phyloP scores from a whole-genome alignment of 2,329 filamentous ascomycete species.

The Metarhizium album region DNA sequence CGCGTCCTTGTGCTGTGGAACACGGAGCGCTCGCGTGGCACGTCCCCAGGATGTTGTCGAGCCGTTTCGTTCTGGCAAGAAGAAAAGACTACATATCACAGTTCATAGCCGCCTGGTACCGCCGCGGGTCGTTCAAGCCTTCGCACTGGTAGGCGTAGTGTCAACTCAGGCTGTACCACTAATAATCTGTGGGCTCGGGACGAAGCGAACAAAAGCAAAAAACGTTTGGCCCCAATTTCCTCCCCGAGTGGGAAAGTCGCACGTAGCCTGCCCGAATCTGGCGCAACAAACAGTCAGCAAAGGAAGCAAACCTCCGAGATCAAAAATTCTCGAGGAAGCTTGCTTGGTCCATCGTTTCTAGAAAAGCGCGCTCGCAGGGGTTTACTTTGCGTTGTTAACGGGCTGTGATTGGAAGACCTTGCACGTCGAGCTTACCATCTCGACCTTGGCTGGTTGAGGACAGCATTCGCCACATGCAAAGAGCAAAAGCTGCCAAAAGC shows the following conservation, averaged over 20 bases:
- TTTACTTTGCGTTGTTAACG: not conserved
- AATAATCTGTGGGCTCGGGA: not conserved
- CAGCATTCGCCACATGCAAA: not conserved
- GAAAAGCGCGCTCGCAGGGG: not conserved
- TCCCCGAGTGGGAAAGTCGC: too few relatives aligned
- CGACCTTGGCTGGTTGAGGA: not conserved
- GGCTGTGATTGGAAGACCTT: not conserved
- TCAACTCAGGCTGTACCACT: not conserved
- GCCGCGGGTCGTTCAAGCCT: not conserved
- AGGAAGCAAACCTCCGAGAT: too few relatives aligned
- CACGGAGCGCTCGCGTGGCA: not conserved
- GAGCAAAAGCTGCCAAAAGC: not conserved
- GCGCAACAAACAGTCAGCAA: not conserved
- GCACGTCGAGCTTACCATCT: not conserved
- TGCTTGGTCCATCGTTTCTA: not conserved
- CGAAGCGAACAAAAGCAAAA: slow-evolving; percentile 4
- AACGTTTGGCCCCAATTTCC: not conserved
- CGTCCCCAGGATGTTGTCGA: not conserved
- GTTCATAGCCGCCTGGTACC: not conserved
- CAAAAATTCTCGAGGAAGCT: too few relatives aligned
- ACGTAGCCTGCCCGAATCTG: not conserved
- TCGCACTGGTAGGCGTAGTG: not conserved
- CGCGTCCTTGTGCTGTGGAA: not conserved
- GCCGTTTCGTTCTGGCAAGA: not conserved
- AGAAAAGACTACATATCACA: not conserved